phyloP scores from a whole-genome alignment of 768 basidiomycete species.

The Boletus huronensis region DNA sequence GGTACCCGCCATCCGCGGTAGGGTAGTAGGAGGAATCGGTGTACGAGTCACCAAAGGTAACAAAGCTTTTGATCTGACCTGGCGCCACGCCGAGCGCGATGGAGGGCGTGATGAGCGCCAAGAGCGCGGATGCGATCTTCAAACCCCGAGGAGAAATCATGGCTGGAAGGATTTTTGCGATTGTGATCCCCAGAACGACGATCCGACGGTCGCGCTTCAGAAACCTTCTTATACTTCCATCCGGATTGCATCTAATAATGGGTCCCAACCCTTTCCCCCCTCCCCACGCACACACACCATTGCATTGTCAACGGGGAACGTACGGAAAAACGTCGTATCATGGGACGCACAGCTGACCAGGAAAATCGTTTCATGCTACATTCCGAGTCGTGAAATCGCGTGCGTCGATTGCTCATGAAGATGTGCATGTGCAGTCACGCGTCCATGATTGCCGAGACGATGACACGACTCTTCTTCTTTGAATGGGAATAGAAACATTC shows the following conservation, averaged over 20 bases:
- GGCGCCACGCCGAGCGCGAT: constrained; percentile 27
- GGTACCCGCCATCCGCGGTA: constrained; percentile 38
- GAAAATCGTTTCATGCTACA: background rate
- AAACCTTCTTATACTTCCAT: background rate
- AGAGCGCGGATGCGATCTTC: constrained; percentile 4
- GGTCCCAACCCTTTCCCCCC: background rate
- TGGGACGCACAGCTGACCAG: background rate
- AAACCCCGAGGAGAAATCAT: background rate
- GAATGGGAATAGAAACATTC: background rate
- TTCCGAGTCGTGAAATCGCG: background rate
- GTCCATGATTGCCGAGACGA: background rate
- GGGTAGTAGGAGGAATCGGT: constrained; percentile 46
- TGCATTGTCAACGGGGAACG: background rate
- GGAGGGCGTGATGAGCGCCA: constrained; percentile 10
- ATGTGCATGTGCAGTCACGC: background rate
- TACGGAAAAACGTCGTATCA: background rate
- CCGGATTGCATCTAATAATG: background rate
- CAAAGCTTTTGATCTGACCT: constrained; percentile 57
- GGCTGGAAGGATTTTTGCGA: background rate
- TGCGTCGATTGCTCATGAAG: background rate
- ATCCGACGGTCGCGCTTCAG: background rate
- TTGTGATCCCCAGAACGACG: background rate
- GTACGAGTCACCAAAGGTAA: constrained; percentile 68
- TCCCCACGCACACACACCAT: no score
- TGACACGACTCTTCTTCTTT: background rate